Evolutionary conservation across 805 yeast genomes (phyloP), one percentile per base, ranked within the genome.

Genomic region (Metschnikowia corniflorae): DNA sequence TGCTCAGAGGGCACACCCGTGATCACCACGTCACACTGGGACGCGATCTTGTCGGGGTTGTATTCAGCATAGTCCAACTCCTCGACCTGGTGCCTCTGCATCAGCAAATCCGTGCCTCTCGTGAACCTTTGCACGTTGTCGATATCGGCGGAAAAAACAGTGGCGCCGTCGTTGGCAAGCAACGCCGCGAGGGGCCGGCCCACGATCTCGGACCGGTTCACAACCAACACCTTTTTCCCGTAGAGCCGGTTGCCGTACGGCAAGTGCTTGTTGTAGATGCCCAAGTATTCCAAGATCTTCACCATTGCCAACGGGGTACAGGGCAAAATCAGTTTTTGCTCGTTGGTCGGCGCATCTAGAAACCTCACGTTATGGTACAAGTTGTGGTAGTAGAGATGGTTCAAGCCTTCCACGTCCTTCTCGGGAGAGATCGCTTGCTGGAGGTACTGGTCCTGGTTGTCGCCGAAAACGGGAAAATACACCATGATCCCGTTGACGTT

Each of bases 111-210:
- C 51, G 86, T 95, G 23, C 98, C 98, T 53, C 98, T 76, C 15
- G 96, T 91, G 63, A 86, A 93, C 58, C 80, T 79, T 61, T 93
- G 97, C 45, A 88, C 79, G 50, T 87, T 85, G 52, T 83, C 80
- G 33, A 93, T 65, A 57, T 93, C 97, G 2, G 80, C 91, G 1
- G 97, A 89, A 59, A 84, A 93, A 2, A 93, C 97, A 1, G 82
- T 82, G 16, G 98, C 98, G 44, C 98, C 98, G 56, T 93, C 98
- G 55, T 93, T 93, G 14, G 98, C 97, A 46, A 93, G 68, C 24
- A 93, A 63, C 0, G 98, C 97, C 22, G 97, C 97, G 42, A 93
- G 68, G 1, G 98, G 98, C 50, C 98, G 78, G 9, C 98, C 98
- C 16, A 93, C 98, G 54, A 93, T 91, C 63, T 93, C 98, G 9